Base-by-base conservation (phyloP, 352 stramenopile species). In the Globisporangium ultimum region DNA sequence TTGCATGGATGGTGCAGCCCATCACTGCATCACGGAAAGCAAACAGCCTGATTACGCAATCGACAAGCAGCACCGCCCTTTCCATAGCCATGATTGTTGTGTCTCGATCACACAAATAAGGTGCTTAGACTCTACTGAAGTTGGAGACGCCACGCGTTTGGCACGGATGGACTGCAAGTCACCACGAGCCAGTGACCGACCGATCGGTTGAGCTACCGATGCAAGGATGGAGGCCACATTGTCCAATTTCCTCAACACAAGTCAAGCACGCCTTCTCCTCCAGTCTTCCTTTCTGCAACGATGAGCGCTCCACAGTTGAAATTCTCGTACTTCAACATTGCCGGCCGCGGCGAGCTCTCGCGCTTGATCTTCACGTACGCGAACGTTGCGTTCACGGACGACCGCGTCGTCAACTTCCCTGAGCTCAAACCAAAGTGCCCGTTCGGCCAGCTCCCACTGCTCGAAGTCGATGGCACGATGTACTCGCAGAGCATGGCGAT, bases 401-500 rank as follows among this genome's bases (percentile, higher is more conserved):
- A 80, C 43, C 75, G 78, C n/a, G 54, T 92, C 47, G 45, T 58
- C 18, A 63, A 78, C 21, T 90, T 89, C 49, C 18, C 47, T 15
- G 67, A 49, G 28, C 52, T 88, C 20, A 93, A 92, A 58, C 61
- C 72, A 15, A 65, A 43, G 55, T 55, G 87, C 3, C 77, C 79
- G 3, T 59, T 86, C 8, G 74, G 75, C 18, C 76, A 88, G 46
- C 43, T 91, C 9, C 77, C 77, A 1, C 63, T 74, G 15, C 55
- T 91, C 11, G 49, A 84, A 9, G 68, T 87, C 22, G 64, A 88
- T 45, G 70, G 71, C 41, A 69, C 34, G 7, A 70, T 58, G 18
- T 91, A 84, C 64, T 59, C 67, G 17, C 81, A 91, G 65, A 85
- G 70, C 22, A 71, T 87, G 53, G 79, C 78, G 15, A 78, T 89